Percentiles rank a stretch among this genome's conserved stretches.
Conservation (phyloP, 2,329 filamentous ascomycete species). For the Phialophora expanda region DNA sequence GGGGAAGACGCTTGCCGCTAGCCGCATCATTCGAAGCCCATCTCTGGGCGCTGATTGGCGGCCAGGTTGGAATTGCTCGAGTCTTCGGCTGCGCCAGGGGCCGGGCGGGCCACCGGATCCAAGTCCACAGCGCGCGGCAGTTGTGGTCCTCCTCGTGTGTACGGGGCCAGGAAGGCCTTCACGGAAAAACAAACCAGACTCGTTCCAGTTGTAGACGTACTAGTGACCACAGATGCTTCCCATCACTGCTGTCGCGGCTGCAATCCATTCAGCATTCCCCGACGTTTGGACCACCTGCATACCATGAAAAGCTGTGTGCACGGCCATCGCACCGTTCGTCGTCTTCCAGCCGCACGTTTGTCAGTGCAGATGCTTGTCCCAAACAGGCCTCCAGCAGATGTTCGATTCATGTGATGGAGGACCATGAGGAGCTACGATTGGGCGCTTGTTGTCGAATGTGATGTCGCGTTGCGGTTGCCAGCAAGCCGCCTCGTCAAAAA, state of each 20-base stretch:
- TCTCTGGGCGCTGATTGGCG: constrained; percentile 20
- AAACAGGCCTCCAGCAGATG: constrained; percentile 16
- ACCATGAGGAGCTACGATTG: constrained; percentile 15
- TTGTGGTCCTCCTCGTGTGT: constrained; percentile 1
- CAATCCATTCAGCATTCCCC: not conserved
- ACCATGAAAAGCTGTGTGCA: not conserved
- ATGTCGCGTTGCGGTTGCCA: constrained; percentile 11
- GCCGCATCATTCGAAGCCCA: constrained; percentile 8
- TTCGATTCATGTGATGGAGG: constrained; percentile 24
- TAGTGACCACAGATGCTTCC: not conserved
- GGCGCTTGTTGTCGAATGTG: constrained; percentile 20
- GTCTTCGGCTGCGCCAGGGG: constrained; percentile 18
- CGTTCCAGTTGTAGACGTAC: not conserved
- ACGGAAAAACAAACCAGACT: not conserved
- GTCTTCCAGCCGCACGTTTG: not conserved
- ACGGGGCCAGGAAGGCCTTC: constrained; percentile 5
- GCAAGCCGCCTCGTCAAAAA: constrained; percentile 21
- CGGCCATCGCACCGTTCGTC: not conserved
- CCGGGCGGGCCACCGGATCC: constrained; percentile 19
- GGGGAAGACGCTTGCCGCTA: constrained; percentile 26
- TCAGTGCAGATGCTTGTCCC: constrained; percentile 4
- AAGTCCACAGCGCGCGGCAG: constrained; percentile 17
- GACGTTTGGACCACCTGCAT: not conserved
- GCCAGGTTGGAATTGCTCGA: constrained; percentile 10
- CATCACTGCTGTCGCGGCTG: not conserved